Percentiles rank a stretch among this genome's conserved stretches.
Evolutionary conservation across 768 basidiomycete species (phyloP).

Genomic region (Lactifluus pinguis): DNA sequence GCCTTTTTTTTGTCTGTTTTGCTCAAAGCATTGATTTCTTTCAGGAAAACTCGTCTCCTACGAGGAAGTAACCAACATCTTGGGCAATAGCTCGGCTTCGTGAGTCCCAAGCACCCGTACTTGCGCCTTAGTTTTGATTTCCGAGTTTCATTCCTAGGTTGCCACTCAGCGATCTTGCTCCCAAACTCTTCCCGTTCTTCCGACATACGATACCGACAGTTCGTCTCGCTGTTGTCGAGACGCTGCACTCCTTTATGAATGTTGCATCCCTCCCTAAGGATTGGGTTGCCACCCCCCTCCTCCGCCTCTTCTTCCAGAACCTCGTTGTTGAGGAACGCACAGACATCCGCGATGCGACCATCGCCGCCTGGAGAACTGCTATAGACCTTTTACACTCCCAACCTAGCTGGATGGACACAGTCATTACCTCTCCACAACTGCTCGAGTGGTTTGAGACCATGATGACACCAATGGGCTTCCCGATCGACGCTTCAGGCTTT

Average conservation of each 20-base stretch:
- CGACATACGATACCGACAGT: constrained; percentile 94
- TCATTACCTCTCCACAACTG: constrained; percentile 49
- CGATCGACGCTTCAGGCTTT: constrained; percentile 63
- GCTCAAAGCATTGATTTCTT: not conserved
- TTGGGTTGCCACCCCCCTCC: constrained; percentile 72
- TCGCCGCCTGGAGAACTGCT: constrained; percentile 66
- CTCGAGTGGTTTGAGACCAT: constrained; percentile 81
- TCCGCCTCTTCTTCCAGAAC: constrained; percentile 88
- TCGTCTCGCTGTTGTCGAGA: constrained; percentile 85
- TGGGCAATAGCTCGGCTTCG: constrained; percentile 63
- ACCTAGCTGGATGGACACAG: constrained; percentile 41
- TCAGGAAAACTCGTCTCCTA: constrained; percentile 78
- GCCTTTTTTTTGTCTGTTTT: not conserved
- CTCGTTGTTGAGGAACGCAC: constrained; percentile 82
- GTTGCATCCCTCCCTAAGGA: constrained; percentile 63
- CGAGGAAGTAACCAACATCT: constrained; percentile 64
- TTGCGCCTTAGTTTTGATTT: not conserved
- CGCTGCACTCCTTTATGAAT: constrained; percentile 77
- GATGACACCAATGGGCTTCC: constrained; percentile 83
- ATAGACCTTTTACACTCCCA: constrained; percentile 43
- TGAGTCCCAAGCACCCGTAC: constrained; percentile 33
- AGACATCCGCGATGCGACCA: constrained; percentile 71
- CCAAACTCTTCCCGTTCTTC: constrained; percentile 90
- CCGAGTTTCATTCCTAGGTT: constrained; percentile 37
- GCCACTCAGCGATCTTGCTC: constrained; percentile 73